Evolutionary conservation across 23 red algal genomes (phyloP), one percentile per base, ranked within the genome.

Genomic region (Gracilaria vermiculophylla): DNA sequence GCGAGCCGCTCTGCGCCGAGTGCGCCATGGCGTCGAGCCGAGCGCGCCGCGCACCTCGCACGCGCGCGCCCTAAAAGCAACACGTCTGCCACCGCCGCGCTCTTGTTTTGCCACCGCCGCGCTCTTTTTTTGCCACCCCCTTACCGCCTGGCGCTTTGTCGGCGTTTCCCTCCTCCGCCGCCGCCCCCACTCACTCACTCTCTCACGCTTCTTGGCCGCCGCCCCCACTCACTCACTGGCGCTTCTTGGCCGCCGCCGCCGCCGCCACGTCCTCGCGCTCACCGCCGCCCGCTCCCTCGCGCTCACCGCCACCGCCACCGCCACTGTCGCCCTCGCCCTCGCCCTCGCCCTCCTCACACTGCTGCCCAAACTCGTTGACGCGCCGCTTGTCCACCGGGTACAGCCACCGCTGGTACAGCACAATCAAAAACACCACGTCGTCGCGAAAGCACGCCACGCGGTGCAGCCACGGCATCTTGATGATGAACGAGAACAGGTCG

Each of bases 311-410:
- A 5, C 17, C 28, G 40, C 50, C 51, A n/a, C 28, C 43, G 43
- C 43, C 43, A 5, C 6, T 47, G 6, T 0, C 36, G 58, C 40
- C 44, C 0, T 17, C 50, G 17, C 31, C 58, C 35, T 77, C 87
- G 36, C 61, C 49, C 5, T 80, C 94, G 36, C 16, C 85, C 49
- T 79, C 91, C 21, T 82, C 80, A 42, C 81, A 93, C 16, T 71
- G 81, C 64, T 97, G 95, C 17, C 95, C 95, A 83, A 97, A 97
- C 69, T 97, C 95, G 86, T 97, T 97, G 36, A 97, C 95, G 15
- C 95, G 77, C 51, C 41, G 71, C 47, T 73, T 94, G 95, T 97
- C 95, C 34, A 97, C 95, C 28, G 89, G 95, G 62, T 97, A 97
- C 27, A 88, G 86, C 87, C 87, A 97, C 17, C 85, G 83, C 61